A percentile compares a stretch with the other conserved stretches of the same genome.
Evolutionary conservation across 148 eudicot species (phyloP).

Genomic region (Linanthus parryae): DNA sequence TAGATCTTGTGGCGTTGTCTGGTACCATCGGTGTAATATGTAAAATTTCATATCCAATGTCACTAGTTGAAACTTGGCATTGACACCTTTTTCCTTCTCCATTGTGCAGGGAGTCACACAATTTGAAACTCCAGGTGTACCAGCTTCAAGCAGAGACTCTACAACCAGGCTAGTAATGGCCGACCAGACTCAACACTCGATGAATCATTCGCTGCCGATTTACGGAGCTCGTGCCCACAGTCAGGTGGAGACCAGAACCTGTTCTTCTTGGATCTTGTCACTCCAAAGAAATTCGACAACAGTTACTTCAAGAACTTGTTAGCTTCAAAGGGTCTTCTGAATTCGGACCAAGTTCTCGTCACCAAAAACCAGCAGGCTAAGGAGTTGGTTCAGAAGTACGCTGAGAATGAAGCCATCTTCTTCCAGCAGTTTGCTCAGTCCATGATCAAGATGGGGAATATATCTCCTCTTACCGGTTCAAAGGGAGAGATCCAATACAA

Average conservation of each 20-base stretch:
- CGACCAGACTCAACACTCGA: slow-evolving; percentile 46
- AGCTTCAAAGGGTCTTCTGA: slow-evolving; percentile 44
- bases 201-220: slow-evolving; percentile 39
- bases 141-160: slow-evolving; percentile 91
- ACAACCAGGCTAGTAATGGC: slow-evolving; percentile 72
- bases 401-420: slow-evolving; percentile 51
- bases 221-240: slow-evolving; percentile 58
- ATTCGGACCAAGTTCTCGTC: slow-evolving; percentile 50
- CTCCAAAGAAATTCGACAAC: slow-evolving; percentile 54
- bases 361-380: slow-evolving; percentile 35
- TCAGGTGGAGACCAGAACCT: slow-evolving; percentile 87
- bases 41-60: too few relatives aligned
- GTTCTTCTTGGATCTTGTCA: slow-evolving; percentile 44
- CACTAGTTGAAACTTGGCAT: too few relatives aligned
- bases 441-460: slow-evolving; percentile 76
- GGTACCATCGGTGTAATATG: slow-evolving; percentile 30
- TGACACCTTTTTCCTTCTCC: too few relatives aligned
- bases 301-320: slow-evolving; percentile 55
- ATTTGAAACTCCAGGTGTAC: slow-evolving; percentile 79
- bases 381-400: slow-evolving; percentile 57
- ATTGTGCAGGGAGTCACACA: slow-evolving; percentile 86
- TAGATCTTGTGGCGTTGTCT: slow-evolving; percentile 84
- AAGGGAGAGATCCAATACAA: slow-evolving; percentile 61
- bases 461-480: slow-evolving; percentile 59
- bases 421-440: slow-evolving; percentile 74